Evolutionary conservation across 768 basidiomycete genomes (phyloP).

Genomic region (Clathrus columnatus): DNA sequence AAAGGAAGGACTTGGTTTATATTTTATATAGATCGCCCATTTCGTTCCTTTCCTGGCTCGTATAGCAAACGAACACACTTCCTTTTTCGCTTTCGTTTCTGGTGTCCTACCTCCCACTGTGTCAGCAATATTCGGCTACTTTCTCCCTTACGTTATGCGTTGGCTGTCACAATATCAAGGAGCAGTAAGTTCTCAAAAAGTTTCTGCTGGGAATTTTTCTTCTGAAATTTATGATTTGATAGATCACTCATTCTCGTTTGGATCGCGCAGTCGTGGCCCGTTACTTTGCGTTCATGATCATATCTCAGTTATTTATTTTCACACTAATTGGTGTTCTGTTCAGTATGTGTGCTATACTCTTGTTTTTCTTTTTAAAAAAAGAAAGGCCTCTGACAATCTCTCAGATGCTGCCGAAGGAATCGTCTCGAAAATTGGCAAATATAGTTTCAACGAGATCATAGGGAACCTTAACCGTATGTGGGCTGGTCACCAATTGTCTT

Average conservation of each 20-base stretch:
- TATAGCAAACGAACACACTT: slow-evolving; percentile 58
- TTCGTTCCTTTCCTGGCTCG: slow-evolving; percentile 58
- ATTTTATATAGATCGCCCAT: slow-evolving; percentile 9
- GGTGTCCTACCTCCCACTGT: slow-evolving; percentile 90
- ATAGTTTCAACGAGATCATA: slow-evolving; percentile 38
- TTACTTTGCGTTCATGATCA: slow-evolving; percentile 89
- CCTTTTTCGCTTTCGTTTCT: slow-evolving; percentile 74
- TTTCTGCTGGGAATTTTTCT: neutral
- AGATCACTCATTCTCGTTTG: slow-evolving; percentile 64
- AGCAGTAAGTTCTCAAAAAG: slow-evolving; percentile 22
- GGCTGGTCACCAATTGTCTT: slow-evolving; percentile 1
- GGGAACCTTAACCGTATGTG: slow-evolving; percentile 34
- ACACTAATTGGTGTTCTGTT: slow-evolving; percentile 86
- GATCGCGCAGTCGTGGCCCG: slow-evolving; percentile 89
- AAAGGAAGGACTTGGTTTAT: neutral
- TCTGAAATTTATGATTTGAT: slow-evolving; percentile 17
- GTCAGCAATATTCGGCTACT: slow-evolving; percentile 81
- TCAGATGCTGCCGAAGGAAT: slow-evolving; percentile 30
- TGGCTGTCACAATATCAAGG: slow-evolving; percentile 67
- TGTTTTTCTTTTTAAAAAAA: slow-evolving; percentile 23
- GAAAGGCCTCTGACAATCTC: slow-evolving; percentile 16
- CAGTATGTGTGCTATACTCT: slow-evolving; percentile 37
- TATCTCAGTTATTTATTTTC: slow-evolving; percentile 91
- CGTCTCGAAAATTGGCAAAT: slow-evolving; percentile 37
- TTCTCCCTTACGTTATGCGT: slow-evolving; percentile 89